Conservation (phyloP, 2,329 filamentous ascomycete species). For the Stagonosporopsis chrysanthemi region DNA sequence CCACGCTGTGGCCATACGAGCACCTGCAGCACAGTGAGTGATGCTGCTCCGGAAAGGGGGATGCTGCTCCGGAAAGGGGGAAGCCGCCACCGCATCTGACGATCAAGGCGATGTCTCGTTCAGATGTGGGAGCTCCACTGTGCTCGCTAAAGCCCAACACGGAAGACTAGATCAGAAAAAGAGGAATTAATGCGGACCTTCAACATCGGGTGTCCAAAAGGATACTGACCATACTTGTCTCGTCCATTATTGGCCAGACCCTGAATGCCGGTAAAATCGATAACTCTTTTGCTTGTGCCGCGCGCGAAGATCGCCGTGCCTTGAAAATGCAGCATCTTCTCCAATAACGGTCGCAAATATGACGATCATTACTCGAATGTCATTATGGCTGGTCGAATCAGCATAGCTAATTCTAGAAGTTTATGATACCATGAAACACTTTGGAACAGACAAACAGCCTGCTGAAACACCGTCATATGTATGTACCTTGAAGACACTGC, state of each 20-base stretch:
- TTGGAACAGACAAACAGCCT: conserved; percentile 1
- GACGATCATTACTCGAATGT: not conserved
- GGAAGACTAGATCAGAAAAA: conserved; percentile 9
- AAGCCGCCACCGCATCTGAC: conserved; percentile 11
- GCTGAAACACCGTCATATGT: not conserved
- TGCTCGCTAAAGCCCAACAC: conserved; percentile 11
- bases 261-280: conserved; percentile 17
- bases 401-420: not conserved
- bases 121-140: conserved; percentile 7
- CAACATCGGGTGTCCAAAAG: not conserved
- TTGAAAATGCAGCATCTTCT: conserved; percentile 2
- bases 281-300: conserved; percentile 11
- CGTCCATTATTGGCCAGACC: conserved; percentile 14
- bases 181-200: conserved; percentile 8
- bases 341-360: conserved; percentile 5
- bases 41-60: not conserved
- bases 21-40: not conserved
- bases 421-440: conserved; percentile 8
- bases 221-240: conserved; percentile 6
- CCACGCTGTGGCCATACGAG: not conserved
- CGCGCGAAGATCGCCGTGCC: conserved; percentile 10
- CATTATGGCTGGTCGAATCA: not conserved
- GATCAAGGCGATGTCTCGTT: conserved; percentile 2
- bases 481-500: conserved; percentile 6
- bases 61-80: not conserved